Conservation (phyloP, 2,329 filamentous ascomycete genomes). For the Calonectria pauciramosa region DNA sequence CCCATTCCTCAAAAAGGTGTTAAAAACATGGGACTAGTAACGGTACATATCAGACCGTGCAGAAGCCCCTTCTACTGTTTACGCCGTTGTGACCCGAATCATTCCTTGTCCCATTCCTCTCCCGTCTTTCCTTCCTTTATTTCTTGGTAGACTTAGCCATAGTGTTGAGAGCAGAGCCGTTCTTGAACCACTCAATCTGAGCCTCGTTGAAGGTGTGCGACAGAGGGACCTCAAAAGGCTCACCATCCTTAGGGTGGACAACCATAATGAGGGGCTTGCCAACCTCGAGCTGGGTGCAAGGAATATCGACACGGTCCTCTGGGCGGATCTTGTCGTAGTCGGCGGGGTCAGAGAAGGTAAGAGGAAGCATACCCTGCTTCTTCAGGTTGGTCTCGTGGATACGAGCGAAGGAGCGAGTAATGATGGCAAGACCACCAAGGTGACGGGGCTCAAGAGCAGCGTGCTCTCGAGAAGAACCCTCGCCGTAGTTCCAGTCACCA, state of each 20-base stretch:
- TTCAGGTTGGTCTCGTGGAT: slow-evolving; percentile 99
- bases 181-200: slow-evolving; percentile 99
- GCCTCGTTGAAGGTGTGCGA: slow-evolving; percentile 98
- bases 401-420: slow-evolving; percentile 95
- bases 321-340: slow-evolving; percentile 98
- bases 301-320: slow-evolving; percentile 85
- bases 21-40: slow-evolving; percentile 37
- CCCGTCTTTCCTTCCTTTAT: slow-evolving; percentile 31
- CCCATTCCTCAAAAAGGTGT: slow-evolving; percentile 42
- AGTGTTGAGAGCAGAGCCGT: slow-evolving; percentile 96
- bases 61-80: slow-evolving; percentile 41
- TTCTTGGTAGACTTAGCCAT: slow-evolving; percentile 83
- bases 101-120: slow-evolving; percentile 37
- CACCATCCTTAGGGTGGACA: slow-evolving; percentile 91
- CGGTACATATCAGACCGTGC: slow-evolving; percentile 32
- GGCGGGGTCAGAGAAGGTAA: slow-evolving; percentile 93
- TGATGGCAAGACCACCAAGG: slow-evolving; percentile 96
- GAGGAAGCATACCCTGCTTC: slow-evolving; percentile 99
- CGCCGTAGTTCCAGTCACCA: slow-evolving; percentile 99
- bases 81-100: slow-evolving; percentile 44
- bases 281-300: slow-evolving; percentile 89
- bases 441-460: slow-evolving; percentile 97
- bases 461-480: slow-evolving; percentile 97
- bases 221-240: slow-evolving; percentile 85
- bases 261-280: slow-evolving; percentile 93